phyloP scores from a whole-genome alignment of 202 grass and related monocot species.

The Schoenoplectus triqueter region DNA sequence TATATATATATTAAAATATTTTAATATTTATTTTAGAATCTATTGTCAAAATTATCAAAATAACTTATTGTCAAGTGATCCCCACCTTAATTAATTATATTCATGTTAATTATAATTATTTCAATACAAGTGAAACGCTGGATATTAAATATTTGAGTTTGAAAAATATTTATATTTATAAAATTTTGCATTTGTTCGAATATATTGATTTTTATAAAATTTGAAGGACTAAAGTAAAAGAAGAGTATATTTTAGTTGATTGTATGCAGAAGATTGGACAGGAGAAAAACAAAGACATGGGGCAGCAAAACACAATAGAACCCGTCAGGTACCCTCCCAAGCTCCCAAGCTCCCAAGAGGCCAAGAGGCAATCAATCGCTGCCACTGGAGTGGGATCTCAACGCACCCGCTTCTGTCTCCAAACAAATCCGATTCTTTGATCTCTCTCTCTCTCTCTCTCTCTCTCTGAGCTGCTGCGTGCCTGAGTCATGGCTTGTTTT shows the following conservation, averaged over 20 bases:
- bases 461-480: background rate
- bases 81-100: no score
- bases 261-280: background rate
- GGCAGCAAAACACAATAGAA: background rate
- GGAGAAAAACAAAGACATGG: background rate
- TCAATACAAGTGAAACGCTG: no score
- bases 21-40: no score
- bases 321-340: constrained; percentile 14
- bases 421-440: background rate
- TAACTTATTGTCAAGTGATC: no score
- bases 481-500: constrained; percentile 1
- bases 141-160: no score
- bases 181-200: no score
- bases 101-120: no score
- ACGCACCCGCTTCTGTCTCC: constrained; percentile 22
- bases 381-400: constrained; percentile 20
- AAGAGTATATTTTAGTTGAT: background rate
- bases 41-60: no score
- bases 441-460: background rate
- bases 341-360: background rate
- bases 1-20: no score
- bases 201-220: background rate
- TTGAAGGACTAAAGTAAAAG: background rate
- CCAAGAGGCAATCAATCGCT: constrained; percentile 12
- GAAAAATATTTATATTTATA: no score